A percentile compares a stretch with the other conserved stretches of the same genome.
Conservation (phyloP, 148 eudicot genomes). For the Camellia sinensis region DNA sequence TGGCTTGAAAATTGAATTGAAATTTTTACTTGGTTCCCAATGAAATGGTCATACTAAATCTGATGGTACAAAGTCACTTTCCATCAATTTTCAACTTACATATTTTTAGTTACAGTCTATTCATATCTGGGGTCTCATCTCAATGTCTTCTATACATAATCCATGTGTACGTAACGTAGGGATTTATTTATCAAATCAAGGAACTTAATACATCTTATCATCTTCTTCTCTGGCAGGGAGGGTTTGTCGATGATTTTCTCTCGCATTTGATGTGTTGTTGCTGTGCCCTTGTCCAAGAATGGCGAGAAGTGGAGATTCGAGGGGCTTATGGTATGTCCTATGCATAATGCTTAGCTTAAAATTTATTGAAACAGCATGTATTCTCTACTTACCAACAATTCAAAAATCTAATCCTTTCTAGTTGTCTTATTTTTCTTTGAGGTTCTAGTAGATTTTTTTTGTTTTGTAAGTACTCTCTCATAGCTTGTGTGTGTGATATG, state of each 20-base stretch:
- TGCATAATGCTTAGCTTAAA: neutral
- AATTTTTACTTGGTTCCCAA: neutral
- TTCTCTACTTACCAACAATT: neutral
- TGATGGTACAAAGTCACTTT: neutral
- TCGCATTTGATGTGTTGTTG: conserved; percentile 97
- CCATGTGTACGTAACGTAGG: neutral
- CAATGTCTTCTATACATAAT: neutral
- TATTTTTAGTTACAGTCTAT: neutral
- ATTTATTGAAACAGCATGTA: neutral
- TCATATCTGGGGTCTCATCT: neutral
- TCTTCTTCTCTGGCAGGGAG: conserved; percentile 57
- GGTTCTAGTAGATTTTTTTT: neutral
- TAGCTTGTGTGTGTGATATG: neutral
- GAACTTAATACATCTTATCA: neutral
- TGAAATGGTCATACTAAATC: neutral
- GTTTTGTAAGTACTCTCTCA: neutral
- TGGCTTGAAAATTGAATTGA: neutral
- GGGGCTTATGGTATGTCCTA: conserved; percentile 57
- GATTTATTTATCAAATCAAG: neutral
- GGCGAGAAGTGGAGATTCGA: conserved; percentile 88
- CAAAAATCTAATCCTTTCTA: neutral
- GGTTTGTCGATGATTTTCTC: conserved; percentile 79
- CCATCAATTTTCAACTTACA: neutral
- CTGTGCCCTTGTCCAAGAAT: conserved; percentile 98
- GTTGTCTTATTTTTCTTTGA: neutral